Percentiles rank a stretch among this genome's conserved stretches.
These are phyloP conservation scores for Dillenia suffruticosa DNA, from an alignment of 164 flowering plant genomes.

Conservation along the genomic window DNA sequence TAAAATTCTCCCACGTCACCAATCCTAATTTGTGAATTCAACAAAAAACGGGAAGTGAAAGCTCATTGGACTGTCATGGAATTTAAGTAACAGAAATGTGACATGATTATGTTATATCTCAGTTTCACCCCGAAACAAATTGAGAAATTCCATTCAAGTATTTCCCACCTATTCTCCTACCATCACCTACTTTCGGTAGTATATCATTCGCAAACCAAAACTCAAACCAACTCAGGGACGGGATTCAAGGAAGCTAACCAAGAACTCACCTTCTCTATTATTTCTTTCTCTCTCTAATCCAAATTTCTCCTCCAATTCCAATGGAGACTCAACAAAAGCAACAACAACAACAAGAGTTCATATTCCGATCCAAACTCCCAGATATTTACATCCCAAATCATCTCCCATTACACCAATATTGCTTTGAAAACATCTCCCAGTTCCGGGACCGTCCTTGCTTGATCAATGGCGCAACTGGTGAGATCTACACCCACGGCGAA, in stretches of 20 bases:
- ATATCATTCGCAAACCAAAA: too few relatives aligned
- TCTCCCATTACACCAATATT: slow-evolving; percentile 71
- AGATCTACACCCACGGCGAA: slow-evolving; percentile 44
- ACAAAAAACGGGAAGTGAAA: too few relatives aligned
- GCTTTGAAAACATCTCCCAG: slow-evolving; percentile 63
- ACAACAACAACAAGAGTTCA: slow-evolving; percentile 29
- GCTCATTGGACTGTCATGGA: too few relatives aligned
- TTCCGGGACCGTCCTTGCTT: slow-evolving; percentile 54
- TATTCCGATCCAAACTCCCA: slow-evolving; percentile 82
- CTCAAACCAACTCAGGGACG: too few relatives aligned
- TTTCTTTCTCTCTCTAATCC: background rate
- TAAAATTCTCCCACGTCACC: too few relatives aligned
- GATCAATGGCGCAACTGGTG: slow-evolving; percentile 64
- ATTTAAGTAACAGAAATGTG: too few relatives aligned
- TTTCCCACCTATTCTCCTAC: too few relatives aligned
- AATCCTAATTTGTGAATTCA: too few relatives aligned
- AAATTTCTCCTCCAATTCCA: background rate
- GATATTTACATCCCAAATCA: slow-evolving; percentile 78
- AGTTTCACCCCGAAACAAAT: too few relatives aligned
- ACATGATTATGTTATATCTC: too few relatives aligned
- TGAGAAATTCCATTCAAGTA: too few relatives aligned
- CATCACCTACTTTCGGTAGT: too few relatives aligned
- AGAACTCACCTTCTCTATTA: background rate
- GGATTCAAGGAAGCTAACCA: background rate
- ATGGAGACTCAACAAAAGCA: slow-evolving; percentile 3